phyloP scores from a whole-genome alignment of 306 rosid genomes.

The Trifolium dubium region DNA sequence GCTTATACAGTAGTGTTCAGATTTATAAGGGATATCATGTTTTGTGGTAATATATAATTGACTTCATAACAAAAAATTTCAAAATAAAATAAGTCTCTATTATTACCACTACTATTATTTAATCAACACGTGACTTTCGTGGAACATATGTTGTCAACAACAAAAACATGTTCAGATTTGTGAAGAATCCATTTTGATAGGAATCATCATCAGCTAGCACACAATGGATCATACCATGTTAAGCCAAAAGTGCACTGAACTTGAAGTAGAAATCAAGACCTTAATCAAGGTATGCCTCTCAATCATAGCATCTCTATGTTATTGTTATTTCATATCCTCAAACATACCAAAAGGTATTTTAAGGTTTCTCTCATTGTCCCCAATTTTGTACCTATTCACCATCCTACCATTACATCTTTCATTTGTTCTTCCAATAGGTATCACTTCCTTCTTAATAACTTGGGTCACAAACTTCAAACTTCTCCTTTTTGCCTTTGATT shows the following conservation, averaged over 20 bases:
- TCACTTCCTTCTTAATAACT: constrained; percentile 49
- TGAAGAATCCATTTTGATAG: background rate
- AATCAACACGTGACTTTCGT: background rate
- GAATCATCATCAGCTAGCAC: background rate
- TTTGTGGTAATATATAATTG: too few species aligned
- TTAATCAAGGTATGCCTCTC: constrained; percentile 48
- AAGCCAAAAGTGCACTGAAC: constrained; percentile 33
- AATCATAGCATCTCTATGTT: constrained; percentile 40
- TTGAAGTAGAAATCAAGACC: constrained; percentile 46
- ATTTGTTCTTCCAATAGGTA: constrained; percentile 37
- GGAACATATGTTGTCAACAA: background rate
- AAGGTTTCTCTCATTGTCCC: constrained; percentile 46
- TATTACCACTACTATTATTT: too few species aligned
- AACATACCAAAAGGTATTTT: constrained; percentile 44
- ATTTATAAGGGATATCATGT: too few species aligned
- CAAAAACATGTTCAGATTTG: background rate
- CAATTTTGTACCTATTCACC: constrained; percentile 46
- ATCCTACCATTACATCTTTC: constrained; percentile 48
- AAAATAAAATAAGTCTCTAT: too few species aligned
- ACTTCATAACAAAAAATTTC: too few species aligned
- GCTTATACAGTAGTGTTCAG: too few species aligned
- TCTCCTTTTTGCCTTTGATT: constrained; percentile 46
- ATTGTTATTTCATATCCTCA: constrained; percentile 47
- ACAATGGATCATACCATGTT: background rate
- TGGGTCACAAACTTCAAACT: constrained; percentile 57